Evolutionary conservation across 805 yeast species (phyloP), one percentile per base, ranked within the genome.

Genomic region (Wickerhamomyces ciferrii): DNA sequence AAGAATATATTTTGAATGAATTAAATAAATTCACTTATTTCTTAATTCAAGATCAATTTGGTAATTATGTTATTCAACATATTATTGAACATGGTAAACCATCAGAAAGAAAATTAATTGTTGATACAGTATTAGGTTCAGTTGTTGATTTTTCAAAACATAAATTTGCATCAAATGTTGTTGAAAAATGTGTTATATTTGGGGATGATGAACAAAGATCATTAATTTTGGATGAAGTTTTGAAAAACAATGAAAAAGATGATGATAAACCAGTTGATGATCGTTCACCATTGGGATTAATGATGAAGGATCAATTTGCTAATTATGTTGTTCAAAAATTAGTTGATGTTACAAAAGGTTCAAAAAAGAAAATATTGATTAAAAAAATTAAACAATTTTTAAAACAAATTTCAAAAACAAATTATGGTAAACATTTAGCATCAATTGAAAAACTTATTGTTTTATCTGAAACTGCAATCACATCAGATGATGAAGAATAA

Each of bases 251-350:
- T 52, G 65, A 63, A 10, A 34, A 43, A 23, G 65, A 66, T 42
- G 58, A 58, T 34, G 67, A 63, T 24, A 72, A 71, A 20, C 59
- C 60, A 23, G 78, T 84, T 35, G 78, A 73, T 45, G 91, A 84
- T 53, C 76, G 77, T 44, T 76, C 86, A 1, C 82, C 95, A 9
- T 72, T 94, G 54, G 87, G 91, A 21, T 72, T 84, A 48, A 91
- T 94, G 98, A 90, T 94, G 89, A 88, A 88, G 62, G 99, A 94
- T 65, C 98, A 94, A 63, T 94, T 85, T 68, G 99, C 98, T 21
- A 94, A 94, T 66, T 94, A 94, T 62, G 99, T 94, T 41, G 89
- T 94, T 43, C 99, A 94, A 66, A 91, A 92, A 64, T 75, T 94
- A 56, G 91, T 94, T 38, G 96, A 88, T 51, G 84, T 86, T 3